Evolutionary conservation across 1,284 basidiomycete species (phyloP).

Genomic region (Rhodotorula sp.): DNA sequence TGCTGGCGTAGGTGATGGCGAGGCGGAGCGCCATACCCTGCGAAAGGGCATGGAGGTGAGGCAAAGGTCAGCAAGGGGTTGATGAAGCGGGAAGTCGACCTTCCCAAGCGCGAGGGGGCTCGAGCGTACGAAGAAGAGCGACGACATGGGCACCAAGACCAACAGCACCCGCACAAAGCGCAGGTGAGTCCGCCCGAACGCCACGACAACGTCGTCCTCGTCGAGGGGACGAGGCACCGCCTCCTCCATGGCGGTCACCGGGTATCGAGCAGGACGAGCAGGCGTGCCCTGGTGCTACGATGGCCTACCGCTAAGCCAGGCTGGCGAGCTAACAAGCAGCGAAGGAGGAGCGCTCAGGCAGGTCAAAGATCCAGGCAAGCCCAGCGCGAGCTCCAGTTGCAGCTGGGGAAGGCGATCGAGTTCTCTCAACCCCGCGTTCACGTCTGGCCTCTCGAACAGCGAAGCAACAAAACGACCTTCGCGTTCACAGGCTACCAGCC

Average conservation of each 20-base stretch:
- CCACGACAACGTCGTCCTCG: neutral
- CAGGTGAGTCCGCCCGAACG: neutral
- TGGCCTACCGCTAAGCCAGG: too few relatives aligned
- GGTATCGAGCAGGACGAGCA: neutral
- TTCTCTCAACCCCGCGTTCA: too few relatives aligned
- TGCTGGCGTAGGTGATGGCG: constrained; percentile 1
- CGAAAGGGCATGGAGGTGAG: neutral
- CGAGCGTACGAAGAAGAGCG: neutral
- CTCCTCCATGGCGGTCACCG: neutral
- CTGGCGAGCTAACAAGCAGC: too few relatives aligned
- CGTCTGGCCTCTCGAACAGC: neutral
- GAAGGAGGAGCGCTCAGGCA: too few relatives aligned
- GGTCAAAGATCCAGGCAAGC: too few relatives aligned
- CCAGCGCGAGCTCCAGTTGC: too few relatives aligned
- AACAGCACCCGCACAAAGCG: neutral
- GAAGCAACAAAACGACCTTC: neutral
- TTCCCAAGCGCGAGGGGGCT: neutral
- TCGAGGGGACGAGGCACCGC: neutral
- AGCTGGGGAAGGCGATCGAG: too few relatives aligned
- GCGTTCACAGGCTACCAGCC: constrained; percentile 34
- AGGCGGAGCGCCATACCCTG: constrained; percentile 6
- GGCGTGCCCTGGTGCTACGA: too few relatives aligned
- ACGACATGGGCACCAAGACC: neutral
- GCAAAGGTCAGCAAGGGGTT: neutral
- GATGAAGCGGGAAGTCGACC: neutral